A percentile compares a stretch with the other conserved stretches of the same genome.
phyloP scores from a whole-genome alignment of 2,329 filamentous ascomycete species.

The Cladosporium sp. region DNA sequence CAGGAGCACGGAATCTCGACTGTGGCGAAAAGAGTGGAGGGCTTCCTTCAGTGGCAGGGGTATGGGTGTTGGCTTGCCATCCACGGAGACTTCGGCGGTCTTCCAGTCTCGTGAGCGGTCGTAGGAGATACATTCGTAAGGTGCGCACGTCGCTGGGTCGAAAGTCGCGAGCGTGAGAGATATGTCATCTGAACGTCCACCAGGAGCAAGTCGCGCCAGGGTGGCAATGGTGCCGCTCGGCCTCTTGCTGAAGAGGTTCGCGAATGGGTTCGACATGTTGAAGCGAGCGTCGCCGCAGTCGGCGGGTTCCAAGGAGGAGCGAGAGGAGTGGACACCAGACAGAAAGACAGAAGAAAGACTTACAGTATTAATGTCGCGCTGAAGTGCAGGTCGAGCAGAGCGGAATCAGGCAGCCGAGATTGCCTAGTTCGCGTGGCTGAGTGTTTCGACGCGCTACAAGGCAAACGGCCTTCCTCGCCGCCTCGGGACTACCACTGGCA shows the following conservation, averaged over 20 bases:
- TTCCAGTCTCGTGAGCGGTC: conserved; percentile 12
- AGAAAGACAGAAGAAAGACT: background rate
- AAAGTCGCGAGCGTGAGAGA: background rate
- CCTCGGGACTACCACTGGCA: background rate
- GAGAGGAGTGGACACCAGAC: background rate
- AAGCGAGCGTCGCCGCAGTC: background rate
- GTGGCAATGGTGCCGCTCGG: conserved; percentile 1
- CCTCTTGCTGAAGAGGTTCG: conserved; percentile 12
- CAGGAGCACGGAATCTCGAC: background rate
- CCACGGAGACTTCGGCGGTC: conserved; percentile 6
- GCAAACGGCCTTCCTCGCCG: background rate
- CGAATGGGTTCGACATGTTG: conserved; percentile 15
- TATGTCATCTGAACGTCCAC: background rate
- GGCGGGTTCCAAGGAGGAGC: background rate
- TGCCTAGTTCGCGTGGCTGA: background rate
- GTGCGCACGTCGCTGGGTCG: background rate
- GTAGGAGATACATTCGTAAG: conserved; percentile 19
- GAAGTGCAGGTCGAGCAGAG: background rate
- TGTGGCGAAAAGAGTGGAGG: conserved; percentile 5
- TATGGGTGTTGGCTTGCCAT: conserved; percentile 13
- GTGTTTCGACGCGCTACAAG: background rate
- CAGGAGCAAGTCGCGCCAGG: conserved; percentile 8
- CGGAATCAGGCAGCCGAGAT: background rate
- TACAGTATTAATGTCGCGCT: background rate
- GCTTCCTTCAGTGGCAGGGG: conserved; percentile 9